These are phyloP conservation scores for Rhizoclosmatium sp. DNA, from an alignment of 192 early-diverging fungal genomes.

Conservation along the genomic window DNA sequence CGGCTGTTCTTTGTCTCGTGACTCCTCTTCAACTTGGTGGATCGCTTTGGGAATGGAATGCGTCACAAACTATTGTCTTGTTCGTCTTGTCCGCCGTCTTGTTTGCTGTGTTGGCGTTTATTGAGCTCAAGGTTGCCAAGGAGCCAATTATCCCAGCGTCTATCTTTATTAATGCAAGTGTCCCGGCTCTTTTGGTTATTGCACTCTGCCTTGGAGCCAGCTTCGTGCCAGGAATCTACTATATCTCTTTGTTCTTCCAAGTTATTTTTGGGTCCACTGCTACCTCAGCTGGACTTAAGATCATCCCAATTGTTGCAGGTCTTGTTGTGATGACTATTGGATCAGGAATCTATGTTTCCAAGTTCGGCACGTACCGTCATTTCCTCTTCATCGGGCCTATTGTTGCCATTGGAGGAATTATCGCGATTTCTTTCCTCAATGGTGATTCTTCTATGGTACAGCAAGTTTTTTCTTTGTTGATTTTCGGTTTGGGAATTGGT, in stretches of 20 bases:
- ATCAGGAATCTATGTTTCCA: constrained; percentile 68
- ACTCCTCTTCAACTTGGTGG: constrained; percentile 75
- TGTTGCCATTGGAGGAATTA: not conserved
- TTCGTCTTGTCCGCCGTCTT: constrained; percentile 74
- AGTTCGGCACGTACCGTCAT: constrained; percentile 14
- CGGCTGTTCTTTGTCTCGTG: constrained; percentile 20
- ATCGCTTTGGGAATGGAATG: constrained; percentile 64
- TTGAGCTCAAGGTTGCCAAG: constrained; percentile 68
- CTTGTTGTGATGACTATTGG: constrained; percentile 71
- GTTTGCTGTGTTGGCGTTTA: constrained; percentile 59
- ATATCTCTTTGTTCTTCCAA: constrained; percentile 71
- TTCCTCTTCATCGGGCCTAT: constrained; percentile 33
- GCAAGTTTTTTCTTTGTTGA: constrained; percentile 69
- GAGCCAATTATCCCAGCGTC: constrained; percentile 71
- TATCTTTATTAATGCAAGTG: constrained; percentile 9
- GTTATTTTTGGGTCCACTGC: constrained; percentile 78
- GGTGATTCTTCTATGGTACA: constrained; percentile 52
- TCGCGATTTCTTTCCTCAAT: not conserved
- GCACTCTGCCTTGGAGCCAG: constrained; percentile 1
- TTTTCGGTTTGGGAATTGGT: constrained; percentile 81
- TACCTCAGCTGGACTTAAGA: constrained; percentile 77
- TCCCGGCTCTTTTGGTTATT: constrained; percentile 17
- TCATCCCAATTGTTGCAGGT: constrained; percentile 78
- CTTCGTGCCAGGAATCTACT: constrained; percentile 18
- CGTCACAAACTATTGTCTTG: constrained; percentile 63